Base-by-base conservation (phyloP, 2,329 filamentous ascomycete genomes). In the Calonectria ilicicola region DNA sequence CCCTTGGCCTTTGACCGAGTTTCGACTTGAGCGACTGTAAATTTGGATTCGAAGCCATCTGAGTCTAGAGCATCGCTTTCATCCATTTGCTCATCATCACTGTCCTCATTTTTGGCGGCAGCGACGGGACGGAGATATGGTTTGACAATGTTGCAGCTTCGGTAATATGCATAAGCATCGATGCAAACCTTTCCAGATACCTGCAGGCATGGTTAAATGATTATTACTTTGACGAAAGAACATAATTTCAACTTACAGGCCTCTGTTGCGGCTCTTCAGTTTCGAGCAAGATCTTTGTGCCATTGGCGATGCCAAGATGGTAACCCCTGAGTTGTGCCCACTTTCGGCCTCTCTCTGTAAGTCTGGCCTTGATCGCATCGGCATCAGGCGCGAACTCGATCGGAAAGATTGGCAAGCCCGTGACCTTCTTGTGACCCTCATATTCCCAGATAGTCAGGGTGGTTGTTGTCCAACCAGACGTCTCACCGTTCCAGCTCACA, bases 151-250 rank as follows among this genome's bases (percentile, higher is more conserved):
- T 82, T 80, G 68, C 76, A 80, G 74, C 74, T 80, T 1, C 74
- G 38, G 69, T 84, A 84, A 67, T 83, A 85, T 1, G 83, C 84
- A 44, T 82, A 81, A 0, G 82, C 75, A 64, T 85, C 84, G 8
- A 85, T 67, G 23, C 81, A 81, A 29, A 85, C 81, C 27, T 79
- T 80, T 1, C 83, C 83, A 40, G 72, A 53, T 12, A 53, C 49
- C 49, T 53, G 49, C 3, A 32, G 27, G 8, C 8, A 14, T n/a
- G 19, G 27, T 32, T 53, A 32, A 9, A 2, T n/a, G 2, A n/a
- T 9, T 5, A n/a, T n/a, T n/a, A 12, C 12, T 32, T n/a, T 2
- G 5, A n/a, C 8, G 7, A 10, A 12, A 2, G 26, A 26, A 53
- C 12, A 12, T 3, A n/a, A 53, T 53, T 27, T 7, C 5, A 27